Evolutionary conservation across 2,329 filamentous ascomycete genomes (phyloP), one percentile per base, ranked within the genome.

Genomic region (Uncinocarpus reesii): DNA sequence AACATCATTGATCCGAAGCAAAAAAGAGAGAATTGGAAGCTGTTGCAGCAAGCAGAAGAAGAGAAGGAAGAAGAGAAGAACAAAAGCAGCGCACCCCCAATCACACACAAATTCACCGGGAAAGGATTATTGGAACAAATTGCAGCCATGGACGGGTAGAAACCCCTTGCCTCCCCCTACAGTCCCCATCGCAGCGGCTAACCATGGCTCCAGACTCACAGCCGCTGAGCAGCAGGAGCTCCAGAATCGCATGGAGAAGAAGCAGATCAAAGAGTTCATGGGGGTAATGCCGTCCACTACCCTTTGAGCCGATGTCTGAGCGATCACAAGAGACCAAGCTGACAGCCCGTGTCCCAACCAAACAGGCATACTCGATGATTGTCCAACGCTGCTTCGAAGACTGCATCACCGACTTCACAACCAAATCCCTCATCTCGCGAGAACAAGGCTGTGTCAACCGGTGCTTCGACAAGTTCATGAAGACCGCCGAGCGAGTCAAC

Each of bases 221-320:
- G 66, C 76, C 61, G 69, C 80, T 61, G 90, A 96, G 76, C 86
- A 93, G 75, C 85, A 86, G 72, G 86, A 92, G 77, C 84, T 98
- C 65, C 84, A 94, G 71, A 73, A 80, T 72, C 87, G 92, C 70
- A 89, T 98, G 80, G 88, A 96, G 75, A 85, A 86, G 73, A 93
- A 92, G 72, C 92, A 98, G 73, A 86, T 98, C 77, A 95, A 95
- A 74, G 90, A 96, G 67, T 96, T 98, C 66, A 95, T 96, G 83
- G 85, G 80, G 62, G 92, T 96, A 77, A 60, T 86, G 76, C 13
- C 49, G 31, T 49, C 52, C 40, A 45, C 44, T 44, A 18, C 11
- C 46, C 21, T 32, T 32, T 29, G 21, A 15, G 10, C 7, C 16
- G 44, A 40, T 52, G 54, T 41, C 54, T 31, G 23, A 20, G 11